phyloP scores from a whole-genome alignment of 75 land plant genomes.

The Selaginella moellendorffii region DNA sequence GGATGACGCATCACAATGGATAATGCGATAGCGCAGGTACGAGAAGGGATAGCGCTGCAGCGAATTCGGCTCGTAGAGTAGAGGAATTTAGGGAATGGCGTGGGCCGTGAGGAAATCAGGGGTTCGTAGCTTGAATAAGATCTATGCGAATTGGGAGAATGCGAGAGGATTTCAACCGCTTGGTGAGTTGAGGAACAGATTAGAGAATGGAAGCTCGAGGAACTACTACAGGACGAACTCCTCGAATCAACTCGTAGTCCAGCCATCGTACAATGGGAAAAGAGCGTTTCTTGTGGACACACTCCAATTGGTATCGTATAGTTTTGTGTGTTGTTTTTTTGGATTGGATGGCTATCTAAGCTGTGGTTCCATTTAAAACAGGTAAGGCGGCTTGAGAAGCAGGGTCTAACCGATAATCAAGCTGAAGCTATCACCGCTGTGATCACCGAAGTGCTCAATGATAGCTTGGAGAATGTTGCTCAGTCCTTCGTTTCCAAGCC shows the following conservation, averaged over 20 bases:
- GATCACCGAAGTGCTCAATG: slow-evolving; percentile 72
- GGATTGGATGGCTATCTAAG: neutral
- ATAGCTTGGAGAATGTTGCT: slow-evolving; percentile 73
- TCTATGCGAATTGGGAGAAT: no score
- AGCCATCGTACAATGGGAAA: neutral
- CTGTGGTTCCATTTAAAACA: slow-evolving; percentile 11
- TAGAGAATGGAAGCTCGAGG: no score
- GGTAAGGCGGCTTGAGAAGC: slow-evolving; percentile 61
- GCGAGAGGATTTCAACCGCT: no score
- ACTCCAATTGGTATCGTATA: no score
- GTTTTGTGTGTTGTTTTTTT: no score
- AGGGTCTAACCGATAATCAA: slow-evolving; percentile 74
- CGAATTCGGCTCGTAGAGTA: neutral
- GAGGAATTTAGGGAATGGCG: neutral
- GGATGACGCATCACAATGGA: no score
- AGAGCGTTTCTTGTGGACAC: slow-evolving; percentile 14
- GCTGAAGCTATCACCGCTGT: slow-evolving; percentile 82
- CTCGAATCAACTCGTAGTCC: neutral
- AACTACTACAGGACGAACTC: no score
- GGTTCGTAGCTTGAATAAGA: no score
- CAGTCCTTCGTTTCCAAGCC: slow-evolving; percentile 49
- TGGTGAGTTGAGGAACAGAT: no score
- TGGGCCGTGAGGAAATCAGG: neutral
- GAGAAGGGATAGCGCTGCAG: neutral
- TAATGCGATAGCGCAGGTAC: no score